Percentiles rank a stretch among this genome's conserved stretches.
phyloP scores from a whole-genome alignment of 768 basidiomycete species.

The Rhizopogon sp. region DNA sequence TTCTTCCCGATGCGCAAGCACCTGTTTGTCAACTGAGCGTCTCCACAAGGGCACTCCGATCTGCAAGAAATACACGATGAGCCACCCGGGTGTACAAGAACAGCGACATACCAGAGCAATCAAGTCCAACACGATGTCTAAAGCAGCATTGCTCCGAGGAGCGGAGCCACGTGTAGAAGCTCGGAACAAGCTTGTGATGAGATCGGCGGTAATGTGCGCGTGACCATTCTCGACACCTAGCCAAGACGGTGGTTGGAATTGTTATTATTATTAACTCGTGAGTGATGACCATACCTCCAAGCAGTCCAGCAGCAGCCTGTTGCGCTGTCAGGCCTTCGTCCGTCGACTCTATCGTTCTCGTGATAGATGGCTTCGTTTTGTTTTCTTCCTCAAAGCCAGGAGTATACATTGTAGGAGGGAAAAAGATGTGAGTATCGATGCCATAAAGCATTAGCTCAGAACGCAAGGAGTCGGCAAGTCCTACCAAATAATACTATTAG shows the following conservation, averaged over 20 bases:
- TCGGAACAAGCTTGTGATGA: slow-evolving; percentile 64
- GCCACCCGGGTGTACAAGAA: not conserved
- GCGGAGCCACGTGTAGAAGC: slow-evolving; percentile 60
- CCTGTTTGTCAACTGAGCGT: slow-evolving; percentile 40
- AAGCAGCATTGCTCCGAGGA: slow-evolving; percentile 53
- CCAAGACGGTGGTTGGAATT: not conserved
- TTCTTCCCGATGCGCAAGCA: slow-evolving; percentile 40
- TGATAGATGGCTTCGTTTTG: slow-evolving; percentile 70
- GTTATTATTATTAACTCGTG: not conserved
- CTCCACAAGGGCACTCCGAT: slow-evolving; percentile 51
- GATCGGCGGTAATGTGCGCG: slow-evolving; percentile 71
- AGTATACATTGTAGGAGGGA: slow-evolving; percentile 76
- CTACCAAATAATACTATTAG: slow-evolving; percentile 30
- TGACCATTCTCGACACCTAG: slow-evolving; percentile 65
- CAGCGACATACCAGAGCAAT: slow-evolving; percentile 38
- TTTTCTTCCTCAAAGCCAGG: slow-evolving; percentile 78
- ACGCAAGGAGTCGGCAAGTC: slow-evolving; percentile 78
- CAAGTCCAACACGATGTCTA: slow-evolving; percentile 43
- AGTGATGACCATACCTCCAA: slow-evolving; percentile 42
- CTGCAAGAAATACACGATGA: slow-evolving; percentile 22
- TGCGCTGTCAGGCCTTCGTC: slow-evolving; percentile 65
- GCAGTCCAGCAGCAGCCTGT: slow-evolving; percentile 51
- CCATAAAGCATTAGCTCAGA: slow-evolving; percentile 76
- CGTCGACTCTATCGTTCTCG: slow-evolving; percentile 67
- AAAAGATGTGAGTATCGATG: slow-evolving; percentile 75